These are phyloP conservation scores for Termitomyces sp. DNA, from an alignment of 768 basidiomycete genomes.

Conservation along the genomic window DNA sequence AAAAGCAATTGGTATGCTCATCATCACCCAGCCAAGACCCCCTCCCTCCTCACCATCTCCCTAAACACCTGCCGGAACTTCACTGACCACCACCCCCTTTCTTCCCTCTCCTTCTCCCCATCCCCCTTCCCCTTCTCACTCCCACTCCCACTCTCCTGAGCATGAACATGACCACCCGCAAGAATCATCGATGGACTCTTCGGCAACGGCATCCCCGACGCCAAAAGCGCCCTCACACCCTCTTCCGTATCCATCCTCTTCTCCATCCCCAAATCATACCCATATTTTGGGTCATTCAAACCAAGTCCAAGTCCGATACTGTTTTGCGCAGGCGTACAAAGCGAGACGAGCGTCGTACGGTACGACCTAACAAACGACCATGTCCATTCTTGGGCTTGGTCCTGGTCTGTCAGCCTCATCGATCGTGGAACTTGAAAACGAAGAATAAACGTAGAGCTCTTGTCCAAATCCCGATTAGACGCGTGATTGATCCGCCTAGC, in stretches of 20 bases:
- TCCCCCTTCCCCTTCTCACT: background rate
- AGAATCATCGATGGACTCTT: constrained; percentile 59
- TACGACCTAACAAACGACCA: constrained; percentile 48
- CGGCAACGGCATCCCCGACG: constrained; percentile 51
- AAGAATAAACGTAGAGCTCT: constrained; percentile 25
- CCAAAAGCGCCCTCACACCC: constrained; percentile 30
- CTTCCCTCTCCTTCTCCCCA: constrained; percentile 46
- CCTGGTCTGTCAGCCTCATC: constrained; percentile 1
- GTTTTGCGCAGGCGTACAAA: constrained; percentile 24
- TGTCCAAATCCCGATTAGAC: constrained; percentile 20
- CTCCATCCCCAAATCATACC: constrained; percentile 16
- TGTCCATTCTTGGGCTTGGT: constrained; percentile 30
- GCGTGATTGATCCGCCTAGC: constrained; percentile 31
- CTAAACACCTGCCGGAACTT: constrained; percentile 45
- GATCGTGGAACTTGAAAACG: constrained; percentile 21
- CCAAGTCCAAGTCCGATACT: background rate
- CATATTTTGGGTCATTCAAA: too few relatives aligned
- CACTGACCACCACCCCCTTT: constrained; percentile 70
- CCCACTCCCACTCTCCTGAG: background rate
- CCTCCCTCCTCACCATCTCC: constrained; percentile 36
- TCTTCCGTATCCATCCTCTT: constrained; percentile 24
- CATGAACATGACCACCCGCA: too few relatives aligned
- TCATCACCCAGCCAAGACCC: background rate
- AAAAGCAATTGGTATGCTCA: too few relatives aligned
- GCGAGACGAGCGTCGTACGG: constrained; percentile 35